A percentile compares a stretch with the other conserved stretches of the same genome.
Conservation (phyloP, 2,329 filamentous ascomycete species). For the Periglandula ipomoeae region DNA sequence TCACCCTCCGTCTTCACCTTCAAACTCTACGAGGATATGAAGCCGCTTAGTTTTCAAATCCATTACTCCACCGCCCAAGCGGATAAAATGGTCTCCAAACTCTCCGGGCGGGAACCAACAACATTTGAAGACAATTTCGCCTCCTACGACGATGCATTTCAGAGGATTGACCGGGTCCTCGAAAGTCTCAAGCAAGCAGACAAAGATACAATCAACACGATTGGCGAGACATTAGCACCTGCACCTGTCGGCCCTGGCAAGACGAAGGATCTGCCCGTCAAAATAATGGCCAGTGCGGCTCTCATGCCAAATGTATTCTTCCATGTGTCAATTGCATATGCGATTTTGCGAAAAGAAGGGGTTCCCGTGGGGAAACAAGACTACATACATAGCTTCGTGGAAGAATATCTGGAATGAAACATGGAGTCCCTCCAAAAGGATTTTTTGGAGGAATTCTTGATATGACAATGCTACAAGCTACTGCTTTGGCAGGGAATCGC, state of each 20-base stretch:
- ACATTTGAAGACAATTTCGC: constrained; percentile 17
- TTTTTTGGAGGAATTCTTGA: too few relatives aligned
- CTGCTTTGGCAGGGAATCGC: too few relatives aligned
- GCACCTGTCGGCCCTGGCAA: neutral
- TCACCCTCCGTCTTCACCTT: too few relatives aligned
- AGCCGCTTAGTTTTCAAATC: constrained; percentile 26
- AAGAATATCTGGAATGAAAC: neutral
- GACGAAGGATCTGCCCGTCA: too few relatives aligned
- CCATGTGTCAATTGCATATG: too few relatives aligned
- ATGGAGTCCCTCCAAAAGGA: too few relatives aligned
- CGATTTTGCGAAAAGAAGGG: constrained; percentile 42
- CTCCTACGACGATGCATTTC: constrained; percentile 21
- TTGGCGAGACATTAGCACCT: constrained; percentile 11
- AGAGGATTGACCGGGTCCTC: constrained; percentile 18
- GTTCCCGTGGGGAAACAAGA: constrained; percentile 46
- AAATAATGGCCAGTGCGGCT: too few relatives aligned
- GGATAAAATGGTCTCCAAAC: constrained; percentile 18
- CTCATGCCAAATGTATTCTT: too few relatives aligned
- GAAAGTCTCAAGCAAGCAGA: constrained; percentile 20
- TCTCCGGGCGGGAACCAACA: constrained; percentile 17
- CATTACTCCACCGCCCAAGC: constrained; percentile 18
- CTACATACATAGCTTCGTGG: constrained; percentile 26
- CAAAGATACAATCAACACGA: constrained; percentile 19
- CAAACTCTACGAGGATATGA: constrained; percentile 28
- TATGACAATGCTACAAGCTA: too few relatives aligned